These are phyloP conservation scores for Blastocystis sp. DNA, from an alignment of 352 stramenopile species.

Conservation along the genomic window DNA sequence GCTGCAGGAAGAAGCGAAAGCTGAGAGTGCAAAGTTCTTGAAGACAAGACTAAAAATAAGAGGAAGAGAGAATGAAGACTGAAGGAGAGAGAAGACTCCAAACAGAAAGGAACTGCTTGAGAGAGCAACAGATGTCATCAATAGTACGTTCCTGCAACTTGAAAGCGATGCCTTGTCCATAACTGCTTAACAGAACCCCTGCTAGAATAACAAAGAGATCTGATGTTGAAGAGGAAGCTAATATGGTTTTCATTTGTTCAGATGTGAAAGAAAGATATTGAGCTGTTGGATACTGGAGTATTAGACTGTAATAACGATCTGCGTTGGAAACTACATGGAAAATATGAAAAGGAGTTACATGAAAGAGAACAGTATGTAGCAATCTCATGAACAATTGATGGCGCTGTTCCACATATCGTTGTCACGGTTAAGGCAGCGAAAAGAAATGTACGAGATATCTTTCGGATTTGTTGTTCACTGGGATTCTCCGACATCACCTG, in stretches of 20 bases:
- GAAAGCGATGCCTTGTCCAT: background rate
- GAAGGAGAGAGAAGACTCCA: background rate
- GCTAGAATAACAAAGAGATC: background rate
- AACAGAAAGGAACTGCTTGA: background rate
- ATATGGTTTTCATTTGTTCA: background rate
- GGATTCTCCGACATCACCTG: background rate
- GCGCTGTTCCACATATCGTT: background rate
- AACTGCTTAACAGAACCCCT: background rate
- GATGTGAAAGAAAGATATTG: no score
- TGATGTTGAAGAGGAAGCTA: background rate
- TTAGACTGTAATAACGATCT: background rate
- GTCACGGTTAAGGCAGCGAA: background rate
- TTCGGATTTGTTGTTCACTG: background rate
- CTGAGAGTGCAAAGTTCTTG: background rate
- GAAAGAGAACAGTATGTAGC: background rate
- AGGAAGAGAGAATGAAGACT: background rate
- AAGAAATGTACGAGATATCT: background rate
- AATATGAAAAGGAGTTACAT: background rate
- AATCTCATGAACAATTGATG: background rate
- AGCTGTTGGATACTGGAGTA: no score
- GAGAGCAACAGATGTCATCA: background rate
- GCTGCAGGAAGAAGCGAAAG: conserved; percentile 17
- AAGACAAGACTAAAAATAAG: background rate
- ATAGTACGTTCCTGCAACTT: background rate
- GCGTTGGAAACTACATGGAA: background rate